phyloP scores from a whole-genome alignment of 2,329 filamentous ascomycete genomes.

The Aspergillus aculeatinus region DNA sequence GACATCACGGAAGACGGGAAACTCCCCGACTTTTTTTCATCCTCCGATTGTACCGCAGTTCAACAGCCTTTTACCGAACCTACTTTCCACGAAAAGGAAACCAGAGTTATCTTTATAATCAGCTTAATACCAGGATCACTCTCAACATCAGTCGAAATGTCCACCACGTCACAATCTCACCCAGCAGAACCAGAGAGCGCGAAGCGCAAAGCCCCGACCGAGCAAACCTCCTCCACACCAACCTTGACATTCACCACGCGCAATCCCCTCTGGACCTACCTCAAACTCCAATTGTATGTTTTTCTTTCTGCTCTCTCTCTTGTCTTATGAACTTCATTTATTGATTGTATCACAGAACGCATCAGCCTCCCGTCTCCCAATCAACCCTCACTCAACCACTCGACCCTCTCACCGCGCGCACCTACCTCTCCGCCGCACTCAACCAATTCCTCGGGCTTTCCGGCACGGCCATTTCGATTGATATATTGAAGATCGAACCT shows the following conservation, averaged over 20 bases:
- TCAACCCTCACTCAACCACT: slow-evolving; percentile 25
- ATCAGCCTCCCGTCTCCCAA: slow-evolving; percentile 26
- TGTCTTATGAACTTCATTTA: not conserved
- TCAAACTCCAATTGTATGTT: slow-evolving; percentile 44
- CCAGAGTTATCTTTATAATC: not conserved
- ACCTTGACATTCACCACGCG: slow-evolving; percentile 40
- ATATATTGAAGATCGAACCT: slow-evolving; percentile 43
- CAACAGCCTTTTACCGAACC: not conserved
- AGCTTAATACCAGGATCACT: not conserved
- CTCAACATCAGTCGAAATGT: not conserved
- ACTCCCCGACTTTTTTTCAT: slow-evolving; percentile 15
- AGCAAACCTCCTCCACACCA: slow-evolving; percentile 6
- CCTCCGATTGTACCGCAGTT: not conserved
- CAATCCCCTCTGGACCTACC: slow-evolving; percentile 45
- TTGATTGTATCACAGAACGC: slow-evolving; percentile 22
- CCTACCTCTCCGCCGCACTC: slow-evolving; percentile 47
- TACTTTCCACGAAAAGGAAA: not conserved
- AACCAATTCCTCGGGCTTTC: slow-evolving; percentile 49
- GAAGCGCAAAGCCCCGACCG: slow-evolving; percentile 30
- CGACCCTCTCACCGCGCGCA: slow-evolving; percentile 49
- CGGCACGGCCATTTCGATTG: slow-evolving; percentile 48
- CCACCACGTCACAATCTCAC: not conserved
- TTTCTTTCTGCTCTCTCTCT: not conserved
- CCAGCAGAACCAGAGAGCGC: slow-evolving; percentile 1
- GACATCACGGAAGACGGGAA: slow-evolving; percentile 21